Evolutionary conservation across 441 rosid species (phyloP), one percentile per base, ranked within the genome.

Genomic region (Bocquillonia castaneifolia): DNA sequence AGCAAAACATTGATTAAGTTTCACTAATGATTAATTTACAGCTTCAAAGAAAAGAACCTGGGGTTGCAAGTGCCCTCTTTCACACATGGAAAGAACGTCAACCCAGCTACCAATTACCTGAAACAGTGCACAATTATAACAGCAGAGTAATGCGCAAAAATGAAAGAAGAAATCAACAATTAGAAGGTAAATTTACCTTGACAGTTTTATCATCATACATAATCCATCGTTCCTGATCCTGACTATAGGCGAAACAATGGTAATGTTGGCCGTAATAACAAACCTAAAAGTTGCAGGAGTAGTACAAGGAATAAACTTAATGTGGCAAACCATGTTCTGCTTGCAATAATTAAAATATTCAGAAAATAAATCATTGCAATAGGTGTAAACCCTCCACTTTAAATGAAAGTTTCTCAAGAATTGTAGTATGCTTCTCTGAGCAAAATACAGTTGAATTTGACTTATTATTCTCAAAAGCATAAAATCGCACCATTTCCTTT

Each of bases 221-320:
- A 69, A 91, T 81, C 99, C 99, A 93, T 28, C 52, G 81, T n/a
- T 73, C 86, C 42, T 79, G 85, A 8, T 86, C 96, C 72, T 76
- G 88, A 75, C 89, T 91, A 72, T 89, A 85, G 66, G 97, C 96
- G 65, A 93, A 93, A 78, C 93, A 93, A 78, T 91, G 93, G 78
- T 93, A 93, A 79, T 93, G 96, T 72, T 89, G 96, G 68, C 99
- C 99, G 52, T 91, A 91, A 78, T 93, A 93, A 81, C 97, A 93
- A 74, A 93, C 96, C 96, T 93, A 76, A 34, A 56, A 65, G 54
- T 71, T 72, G 68, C 61, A 72, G 23, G 75, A 63, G 36, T 4
- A 70, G 59, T 32, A 59, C 45, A 51, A 70, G 29, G 25, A 67
- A 65, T 13, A 8, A 47, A 58, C n/a, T 32, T 54, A 50, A 63